Evolutionary conservation across 2,329 filamentous ascomycete genomes (phyloP), one percentile per base, ranked within the genome.

Genomic region (Fusarium citri): DNA sequence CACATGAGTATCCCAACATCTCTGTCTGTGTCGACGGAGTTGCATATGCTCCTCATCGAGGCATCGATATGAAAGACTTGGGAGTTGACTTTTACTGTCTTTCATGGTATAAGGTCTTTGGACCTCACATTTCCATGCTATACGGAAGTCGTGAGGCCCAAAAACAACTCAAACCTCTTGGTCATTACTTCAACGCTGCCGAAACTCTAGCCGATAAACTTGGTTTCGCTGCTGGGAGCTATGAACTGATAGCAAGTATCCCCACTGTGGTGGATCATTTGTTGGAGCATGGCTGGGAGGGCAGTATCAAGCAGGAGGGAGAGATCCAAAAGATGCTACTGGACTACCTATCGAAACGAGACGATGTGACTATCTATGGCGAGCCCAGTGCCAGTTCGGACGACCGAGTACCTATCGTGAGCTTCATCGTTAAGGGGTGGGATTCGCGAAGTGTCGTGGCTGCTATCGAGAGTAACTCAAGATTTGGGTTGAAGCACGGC

Each of bases 51-150:
- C 92, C 92, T 0, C 92, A 95, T 77, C 84, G 91, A 7, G 82
- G 82, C 10, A 80, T 95, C 14, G 90, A 95, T 76, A 90, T 94
- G 7, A 84, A 87, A 68, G 87, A 81, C 1, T 82, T 93, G 0
- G 91, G 86, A 2, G 90, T 91, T 0, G 92, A 95, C 76, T 90
- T 94, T 71, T 95, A 94, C 77, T 81, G 85, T n/a, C 93, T 94
- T 76, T 90, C 86, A 1, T 94, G 92, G 92, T 94, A 94, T 80
- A 95, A 95, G 77, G 88, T 94, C 3, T 94, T 92, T 75, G 92
- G 92, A 0, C 92, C 92, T 2, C 92, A 94, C 71, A 84, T 94
- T 2, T 85, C 91, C 0, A 86, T 91, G 68, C 81, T 95, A 2
- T 95, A 93, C 75, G 91, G 87, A 8, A 87, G 87, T 25, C 81